A percentile compares a stretch with the other conserved stretches of the same genome.
These are phyloP conservation scores for Cryphonectria radicalis DNA, from an alignment of 2,329 filamentous ascomycete genomes.

Conservation along the genomic window DNA sequence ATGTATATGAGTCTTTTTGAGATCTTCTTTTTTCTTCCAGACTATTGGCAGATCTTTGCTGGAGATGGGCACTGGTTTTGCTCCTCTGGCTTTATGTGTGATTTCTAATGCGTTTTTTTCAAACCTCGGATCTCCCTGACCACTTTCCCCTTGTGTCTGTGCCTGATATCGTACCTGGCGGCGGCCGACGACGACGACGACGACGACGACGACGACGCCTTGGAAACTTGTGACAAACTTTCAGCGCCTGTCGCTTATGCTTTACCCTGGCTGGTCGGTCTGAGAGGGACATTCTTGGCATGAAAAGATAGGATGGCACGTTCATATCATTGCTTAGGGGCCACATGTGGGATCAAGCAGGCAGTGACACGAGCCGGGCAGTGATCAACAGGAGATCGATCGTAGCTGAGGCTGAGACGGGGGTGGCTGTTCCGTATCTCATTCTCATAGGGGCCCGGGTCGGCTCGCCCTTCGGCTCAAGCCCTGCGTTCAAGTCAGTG, in stretches of 20 bases:
- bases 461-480: neutral
- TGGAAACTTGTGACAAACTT: too few species aligned
- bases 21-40: neutral
- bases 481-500: neutral
- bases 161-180: too few species aligned
- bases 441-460: neutral
- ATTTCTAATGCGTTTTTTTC: neutral
- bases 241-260: too few species aligned
- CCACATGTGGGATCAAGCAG: neutral
- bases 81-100: neutral
- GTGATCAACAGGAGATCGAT: neutral
- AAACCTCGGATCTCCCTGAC: too few species aligned
- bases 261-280: too few species aligned
- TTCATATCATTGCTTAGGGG: too few species aligned
- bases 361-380: neutral
- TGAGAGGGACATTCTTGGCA: too few species aligned
- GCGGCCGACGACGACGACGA: too few species aligned
- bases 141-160: too few species aligned
- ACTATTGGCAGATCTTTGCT: neutral
- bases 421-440: neutral
- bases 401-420: neutral
- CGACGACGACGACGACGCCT: too few species aligned
- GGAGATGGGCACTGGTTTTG: neutral
- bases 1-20: conserved; percentile 23
- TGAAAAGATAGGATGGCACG: too few species aligned